Base-by-base conservation (phyloP, 306 rosid species). In the Coriaria nepalensis region DNA sequence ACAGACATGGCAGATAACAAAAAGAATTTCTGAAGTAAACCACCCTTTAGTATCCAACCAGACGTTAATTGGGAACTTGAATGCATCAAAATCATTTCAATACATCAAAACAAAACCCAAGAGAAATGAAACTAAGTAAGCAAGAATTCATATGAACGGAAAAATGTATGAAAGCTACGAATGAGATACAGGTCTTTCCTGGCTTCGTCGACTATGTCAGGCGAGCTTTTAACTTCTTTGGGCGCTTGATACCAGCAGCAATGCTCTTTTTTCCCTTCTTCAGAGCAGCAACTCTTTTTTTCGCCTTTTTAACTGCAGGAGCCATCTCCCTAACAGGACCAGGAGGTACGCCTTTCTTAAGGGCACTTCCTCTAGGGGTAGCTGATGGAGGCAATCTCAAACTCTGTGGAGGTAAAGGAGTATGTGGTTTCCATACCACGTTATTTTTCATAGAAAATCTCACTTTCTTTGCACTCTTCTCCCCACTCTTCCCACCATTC, bases 351-450 rank as follows among this genome's bases (percentile, higher is more conserved):
- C 98, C 98, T 83, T 86, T 78, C 76, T 92, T 92, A 43, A 92
- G 96, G 6, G 98, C 98, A 75, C 98, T 92, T 65, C 98, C 98
- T 73, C 96, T 75, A 15, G 98, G 98, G 10, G 96, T 82, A 41
- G 60, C 94, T 43, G 98, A 79, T 37, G 98, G 93, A 55, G 98
- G 98, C 56, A 92, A 43, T 50, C 98, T 82, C 77, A 92, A 61
- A 60, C 72, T 64, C 70, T 85, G 93, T 20, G 98, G 93, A 35
- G 98, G 98, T 59, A 92, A 71, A 48, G 98, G 98, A 68, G 35
- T 77, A 10, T 92, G 96, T 43, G 96, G 87, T 64, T 79, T 79
- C 98, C 98, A 92, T 6, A 86, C 84, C 86, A 92, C 71, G 68
- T 92, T 92, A 65, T 66, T 82, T 70, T 82, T 82, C 87, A 86